phyloP scores from a whole-genome alignment of 2,329 filamentous ascomycete genomes.

The Aspergillus sergii region DNA sequence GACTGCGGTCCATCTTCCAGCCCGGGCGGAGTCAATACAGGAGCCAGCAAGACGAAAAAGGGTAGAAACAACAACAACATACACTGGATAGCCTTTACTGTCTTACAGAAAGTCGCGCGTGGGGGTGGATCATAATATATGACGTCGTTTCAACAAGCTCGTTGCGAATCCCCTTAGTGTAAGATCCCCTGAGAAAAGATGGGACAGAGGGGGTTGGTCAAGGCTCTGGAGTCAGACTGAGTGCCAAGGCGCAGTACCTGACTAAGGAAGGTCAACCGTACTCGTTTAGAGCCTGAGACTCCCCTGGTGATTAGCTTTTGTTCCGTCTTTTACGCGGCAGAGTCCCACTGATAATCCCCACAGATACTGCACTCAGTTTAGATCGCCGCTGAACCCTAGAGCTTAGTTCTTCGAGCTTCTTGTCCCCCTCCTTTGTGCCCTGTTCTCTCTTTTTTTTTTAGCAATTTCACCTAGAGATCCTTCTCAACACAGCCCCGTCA shows the following conservation, averaged over 20 bases:
- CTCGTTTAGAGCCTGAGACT: neutral
- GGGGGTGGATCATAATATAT: slow-evolving; percentile 8
- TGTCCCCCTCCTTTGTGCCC: neutral
- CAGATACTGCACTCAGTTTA: neutral
- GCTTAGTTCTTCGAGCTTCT: neutral
- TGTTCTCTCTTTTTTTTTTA: neutral
- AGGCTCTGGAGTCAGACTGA: neutral
- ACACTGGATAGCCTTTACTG: neutral
- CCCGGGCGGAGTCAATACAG: neutral
- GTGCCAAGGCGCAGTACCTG: neutral
- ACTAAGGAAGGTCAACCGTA: neutral
- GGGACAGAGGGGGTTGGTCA: neutral
- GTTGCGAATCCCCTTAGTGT: neutral
- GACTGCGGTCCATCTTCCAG: slow-evolving; percentile 3
- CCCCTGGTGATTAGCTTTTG: neutral
- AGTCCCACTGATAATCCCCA: neutral
- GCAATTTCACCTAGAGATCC: neutral
- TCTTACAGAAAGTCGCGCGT: neutral
- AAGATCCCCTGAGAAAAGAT: neutral
- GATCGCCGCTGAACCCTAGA: slow-evolving; percentile 3
- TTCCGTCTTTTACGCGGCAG: slow-evolving; percentile 4
- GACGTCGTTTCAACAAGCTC: slow-evolving; percentile 4
- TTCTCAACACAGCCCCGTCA: neutral
- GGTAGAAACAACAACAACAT: neutral
- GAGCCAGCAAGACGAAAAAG: neutral